These are phyloP conservation scores for Marchantia paleacea DNA, from an alignment of 225 moss, liverwort and hornwort species.

Conservation along the genomic window DNA sequence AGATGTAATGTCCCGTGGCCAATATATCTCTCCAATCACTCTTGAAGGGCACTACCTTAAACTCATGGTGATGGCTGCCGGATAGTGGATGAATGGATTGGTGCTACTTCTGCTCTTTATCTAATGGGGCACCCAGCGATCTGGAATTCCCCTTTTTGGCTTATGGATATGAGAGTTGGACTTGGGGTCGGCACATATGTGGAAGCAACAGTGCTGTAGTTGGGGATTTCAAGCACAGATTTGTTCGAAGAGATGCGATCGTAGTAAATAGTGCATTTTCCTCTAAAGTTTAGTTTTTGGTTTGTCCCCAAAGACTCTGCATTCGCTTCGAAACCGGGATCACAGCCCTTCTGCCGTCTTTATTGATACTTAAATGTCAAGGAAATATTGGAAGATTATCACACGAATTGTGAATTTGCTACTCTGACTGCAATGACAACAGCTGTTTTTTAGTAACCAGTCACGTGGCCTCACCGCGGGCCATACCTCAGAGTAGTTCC, in stretches of 20 bases:
- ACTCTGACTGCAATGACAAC: constrained; percentile 18
- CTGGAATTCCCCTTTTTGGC: constrained; percentile 52
- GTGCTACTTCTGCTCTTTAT: constrained; percentile 61
- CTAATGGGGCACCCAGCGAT: constrained; percentile 58
- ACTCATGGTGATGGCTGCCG: constrained; percentile 74
- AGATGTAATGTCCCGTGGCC: constrained; percentile 90
- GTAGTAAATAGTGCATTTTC: constrained; percentile 11
- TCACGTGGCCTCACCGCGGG: constrained; percentile 25
- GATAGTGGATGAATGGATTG: constrained; percentile 61
- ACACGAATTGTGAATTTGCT: constrained; percentile 26
- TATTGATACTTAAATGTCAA: constrained; percentile 10
- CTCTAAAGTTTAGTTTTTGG: constrained; percentile 24
- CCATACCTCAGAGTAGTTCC: constrained; percentile 3
- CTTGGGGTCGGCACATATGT: constrained; percentile 22
- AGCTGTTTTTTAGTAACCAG: constrained; percentile 4
- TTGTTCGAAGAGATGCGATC: constrained; percentile 27
- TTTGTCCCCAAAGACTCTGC: constrained; percentile 19
- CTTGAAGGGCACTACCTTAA: constrained; percentile 59
- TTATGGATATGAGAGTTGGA: constrained; percentile 43
- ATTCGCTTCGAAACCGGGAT: constrained; percentile 14
- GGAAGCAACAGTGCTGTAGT: constrained; percentile 29
- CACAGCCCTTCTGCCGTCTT: constrained; percentile 19
- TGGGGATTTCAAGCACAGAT: constrained; percentile 28
- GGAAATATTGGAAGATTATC: constrained; percentile 32
- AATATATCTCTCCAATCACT: constrained; percentile 63